Evolutionary conservation across 2,329 filamentous ascomycete species (phyloP), one percentile per base, ranked within the genome.

Genomic region (Fusarium marasasianum): DNA sequence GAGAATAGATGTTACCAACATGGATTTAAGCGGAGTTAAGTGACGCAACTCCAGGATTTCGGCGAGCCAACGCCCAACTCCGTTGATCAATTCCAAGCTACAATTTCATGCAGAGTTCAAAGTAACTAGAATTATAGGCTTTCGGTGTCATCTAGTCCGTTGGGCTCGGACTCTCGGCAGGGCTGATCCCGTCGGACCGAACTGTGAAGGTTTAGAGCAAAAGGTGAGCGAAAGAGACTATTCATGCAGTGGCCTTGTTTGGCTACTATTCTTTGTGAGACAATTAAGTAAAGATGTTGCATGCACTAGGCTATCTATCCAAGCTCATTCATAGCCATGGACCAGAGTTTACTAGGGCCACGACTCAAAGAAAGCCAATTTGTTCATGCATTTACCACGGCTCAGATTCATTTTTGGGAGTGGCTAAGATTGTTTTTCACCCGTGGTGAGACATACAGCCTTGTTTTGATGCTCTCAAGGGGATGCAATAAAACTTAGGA

Each of bases 1-100:
- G 24, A 18, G 37, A 41, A 31, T 26, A 37, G 9, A 22, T 14
- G 12, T 15, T 6, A 12, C 11, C 11, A 31, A 31, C 8, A 43
- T 43, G 51, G 24, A 31, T 6, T 43, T 55, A 55, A 55, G 35
- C 51, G 37, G 51, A 31, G 51, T 41, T 41, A 55, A 43, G 51
- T 17, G 15, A n/a, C 41, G 3, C 15, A n/a, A 8, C 13, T 3
- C 35, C 24, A 31, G 51, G 35, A 55, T 41, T 55, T 55, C 51
- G 51, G 35, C 20, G 6, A 40, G 1, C 4, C 2, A 6, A 29
- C 12, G 12, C 15, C 10, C 18, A 54, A 54, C 7, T n/a, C 35
- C 51, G 24, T 17, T n/a, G 20, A 29, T 13, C 20, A 38, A 3
- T 11, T 26, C 6, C 6, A 20, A 26, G 18, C n/a, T 35, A 4